Conservation (phyloP, 768 basidiomycete genomes). For the Russula griseocarnosa region DNA sequence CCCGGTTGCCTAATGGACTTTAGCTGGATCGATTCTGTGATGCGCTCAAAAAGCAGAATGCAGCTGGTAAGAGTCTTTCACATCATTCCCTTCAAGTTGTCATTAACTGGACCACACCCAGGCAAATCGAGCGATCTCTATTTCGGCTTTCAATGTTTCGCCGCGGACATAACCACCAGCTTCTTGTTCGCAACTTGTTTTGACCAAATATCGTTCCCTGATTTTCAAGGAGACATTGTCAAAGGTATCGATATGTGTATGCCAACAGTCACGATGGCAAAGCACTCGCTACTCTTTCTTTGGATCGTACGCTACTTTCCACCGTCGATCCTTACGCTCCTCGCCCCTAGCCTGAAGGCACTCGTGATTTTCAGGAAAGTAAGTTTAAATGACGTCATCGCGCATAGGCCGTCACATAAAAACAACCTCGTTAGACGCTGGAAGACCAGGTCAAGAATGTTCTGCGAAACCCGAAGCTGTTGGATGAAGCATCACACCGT, state of each 20-base stretch:
- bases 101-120: neutral
- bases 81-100: neutral
- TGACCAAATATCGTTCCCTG: slow-evolving; percentile 35
- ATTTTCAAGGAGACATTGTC: slow-evolving; percentile 39
- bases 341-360: neutral
- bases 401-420: too few species aligned
- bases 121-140: slow-evolving; percentile 37
- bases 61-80: neutral
- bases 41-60: slow-evolving; percentile 10
- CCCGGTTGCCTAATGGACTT: neutral
- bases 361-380: neutral
- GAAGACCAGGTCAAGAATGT: neutral
- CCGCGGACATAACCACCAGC: slow-evolving; percentile 43
- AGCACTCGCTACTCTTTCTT: neutral
- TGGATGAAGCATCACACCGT: slow-evolving; percentile 17
- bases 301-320: slow-evolving; percentile 9
- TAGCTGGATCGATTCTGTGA: slow-evolving; percentile 37
- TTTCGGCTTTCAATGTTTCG: slow-evolving; percentile 41
- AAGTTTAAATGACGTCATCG: neutral
- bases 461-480: neutral
- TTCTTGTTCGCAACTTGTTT: slow-evolving; percentile 41
- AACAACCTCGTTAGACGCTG: neutral
- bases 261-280: slow-evolving; percentile 28
- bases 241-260: slow-evolving; percentile 34
- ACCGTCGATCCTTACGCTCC: neutral